A percentile compares a stretch with the other conserved stretches of the same genome.
Conservation (phyloP, 2,329 filamentous ascomycete genomes). For the Sclerotinia minor region DNA sequence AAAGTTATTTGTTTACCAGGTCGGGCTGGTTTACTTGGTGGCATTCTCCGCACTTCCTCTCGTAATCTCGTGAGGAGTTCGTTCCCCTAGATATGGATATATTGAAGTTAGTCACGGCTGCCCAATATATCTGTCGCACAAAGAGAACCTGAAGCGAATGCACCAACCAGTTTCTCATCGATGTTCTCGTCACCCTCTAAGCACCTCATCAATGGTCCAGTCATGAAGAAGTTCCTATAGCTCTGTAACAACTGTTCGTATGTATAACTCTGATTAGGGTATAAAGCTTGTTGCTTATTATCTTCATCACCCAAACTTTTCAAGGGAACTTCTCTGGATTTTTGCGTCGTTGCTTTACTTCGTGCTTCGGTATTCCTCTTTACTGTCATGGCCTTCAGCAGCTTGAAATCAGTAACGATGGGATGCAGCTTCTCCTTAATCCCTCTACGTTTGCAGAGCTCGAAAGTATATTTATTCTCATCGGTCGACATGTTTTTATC, state of each 20-base stretch:
- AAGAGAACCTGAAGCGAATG: neutral
- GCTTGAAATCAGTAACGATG: conserved; percentile 19
- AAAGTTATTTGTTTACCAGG: neutral
- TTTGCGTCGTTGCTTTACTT: neutral
- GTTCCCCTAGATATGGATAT: conserved; percentile 4
- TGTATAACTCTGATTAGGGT: neutral
- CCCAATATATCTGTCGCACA: too few species aligned
- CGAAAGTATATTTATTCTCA: neutral
- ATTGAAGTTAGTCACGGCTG: neutral
- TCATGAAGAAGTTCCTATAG: conserved; percentile 29
- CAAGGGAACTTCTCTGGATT: too few species aligned
- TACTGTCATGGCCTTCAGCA: neutral
- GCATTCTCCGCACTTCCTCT: conserved; percentile 27
- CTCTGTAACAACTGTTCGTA: conserved; percentile 29
- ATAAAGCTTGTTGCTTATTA: neutral
- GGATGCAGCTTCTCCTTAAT: neutral
- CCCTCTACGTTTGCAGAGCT: conserved; percentile 23
- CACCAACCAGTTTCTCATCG: conserved; percentile 15
- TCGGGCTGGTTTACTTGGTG: neutral
- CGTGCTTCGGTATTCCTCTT: neutral
- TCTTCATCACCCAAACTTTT: neutral
- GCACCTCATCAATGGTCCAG: conserved; percentile 29
- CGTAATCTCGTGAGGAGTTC: conserved; percentile 24
- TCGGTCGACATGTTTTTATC: conserved; percentile 15
- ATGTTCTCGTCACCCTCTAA: conserved; percentile 27